A percentile compares a stretch with the other conserved stretches of the same genome.
phyloP scores from a whole-genome alignment of 257 asterid genomes.

The Asclepias syriaca region DNA sequence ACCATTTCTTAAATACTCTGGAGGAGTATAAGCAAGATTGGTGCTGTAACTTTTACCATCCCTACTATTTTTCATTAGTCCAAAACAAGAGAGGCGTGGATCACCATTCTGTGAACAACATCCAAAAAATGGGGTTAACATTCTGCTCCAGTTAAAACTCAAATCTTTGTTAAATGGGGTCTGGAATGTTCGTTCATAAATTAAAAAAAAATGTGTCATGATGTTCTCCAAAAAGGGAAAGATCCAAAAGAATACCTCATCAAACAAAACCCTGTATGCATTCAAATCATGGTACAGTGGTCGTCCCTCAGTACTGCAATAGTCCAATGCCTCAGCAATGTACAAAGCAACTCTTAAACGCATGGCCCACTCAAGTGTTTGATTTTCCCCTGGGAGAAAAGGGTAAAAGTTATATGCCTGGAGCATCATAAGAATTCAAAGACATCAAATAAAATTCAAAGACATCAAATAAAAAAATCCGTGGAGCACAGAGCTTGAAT shows the following conservation, averaged over 20 bases:
- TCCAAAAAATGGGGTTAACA: not conserved
- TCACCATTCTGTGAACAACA: constrained; percentile 55
- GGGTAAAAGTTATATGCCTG: not conserved
- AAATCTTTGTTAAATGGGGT: not conserved
- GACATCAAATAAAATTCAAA: not conserved
- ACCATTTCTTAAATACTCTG: constrained; percentile 70
- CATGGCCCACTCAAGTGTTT: constrained; percentile 77
- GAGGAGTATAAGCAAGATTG: constrained; percentile 74
- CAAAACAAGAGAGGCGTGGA: constrained; percentile 77
- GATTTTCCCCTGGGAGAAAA: constrained; percentile 53
- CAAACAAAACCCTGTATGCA: constrained; percentile 65
- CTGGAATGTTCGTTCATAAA: not conserved
- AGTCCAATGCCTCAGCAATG: constrained; percentile 57
- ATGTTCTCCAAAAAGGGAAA: not conserved
- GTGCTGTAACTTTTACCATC: constrained; percentile 85
- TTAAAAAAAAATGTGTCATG: not conserved
- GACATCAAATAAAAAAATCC: no score
- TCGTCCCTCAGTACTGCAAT: constrained; percentile 53
- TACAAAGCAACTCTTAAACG: constrained; percentile 69
- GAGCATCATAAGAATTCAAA: not conserved
- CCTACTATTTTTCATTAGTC: constrained; percentile 68
- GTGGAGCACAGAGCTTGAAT: not conserved
- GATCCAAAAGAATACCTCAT: constrained; percentile 37
- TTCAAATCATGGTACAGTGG: constrained; percentile 65
- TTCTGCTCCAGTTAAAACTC: not conserved